Conservation (phyloP, 257 asterid genomes). For the Leonotis leonurus region DNA sequence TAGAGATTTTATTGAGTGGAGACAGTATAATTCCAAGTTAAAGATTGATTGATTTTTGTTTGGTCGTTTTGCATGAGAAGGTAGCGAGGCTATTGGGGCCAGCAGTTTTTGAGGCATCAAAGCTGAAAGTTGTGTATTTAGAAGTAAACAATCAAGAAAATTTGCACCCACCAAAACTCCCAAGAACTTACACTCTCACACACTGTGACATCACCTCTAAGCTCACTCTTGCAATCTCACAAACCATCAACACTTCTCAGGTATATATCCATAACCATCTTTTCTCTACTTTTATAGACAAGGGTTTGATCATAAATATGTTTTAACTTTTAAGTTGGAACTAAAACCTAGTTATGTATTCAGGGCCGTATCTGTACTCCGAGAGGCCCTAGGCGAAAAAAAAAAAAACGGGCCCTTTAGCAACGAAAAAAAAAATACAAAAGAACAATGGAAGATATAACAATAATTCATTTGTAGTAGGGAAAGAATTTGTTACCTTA, state of each 20-base stretch:
- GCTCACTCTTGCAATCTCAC: constrained; percentile 68
- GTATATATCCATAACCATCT: constrained; percentile 9
- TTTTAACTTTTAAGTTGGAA: too few species aligned
- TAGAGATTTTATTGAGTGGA: neutral
- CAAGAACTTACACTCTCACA: constrained; percentile 70
- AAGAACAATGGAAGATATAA: too few species aligned
- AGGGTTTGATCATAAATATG: too few species aligned
- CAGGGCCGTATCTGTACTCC: too few species aligned
- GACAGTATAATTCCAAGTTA: too few species aligned
- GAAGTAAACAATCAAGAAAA: constrained; percentile 46
- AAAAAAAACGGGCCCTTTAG: too few species aligned
- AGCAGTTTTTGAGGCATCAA: constrained; percentile 68
- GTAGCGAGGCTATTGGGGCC: constrained; percentile 75
- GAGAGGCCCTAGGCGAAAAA: too few species aligned
- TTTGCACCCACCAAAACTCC: constrained; percentile 42
- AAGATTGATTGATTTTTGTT: neutral
- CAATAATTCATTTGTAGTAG: too few species aligned
- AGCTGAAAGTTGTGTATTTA: constrained; percentile 54
- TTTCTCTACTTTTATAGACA: too few species aligned
- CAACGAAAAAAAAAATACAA: too few species aligned
- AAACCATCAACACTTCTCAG: constrained; percentile 58
- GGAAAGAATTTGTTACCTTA: too few species aligned
- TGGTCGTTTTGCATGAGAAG: constrained; percentile 22
- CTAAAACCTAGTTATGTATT: too few species aligned
- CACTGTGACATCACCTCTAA: constrained; percentile 68